Evolutionary conservation across 1,139 yeast species (phyloP).

Genomic region (Hansenula lynferdii): DNA sequence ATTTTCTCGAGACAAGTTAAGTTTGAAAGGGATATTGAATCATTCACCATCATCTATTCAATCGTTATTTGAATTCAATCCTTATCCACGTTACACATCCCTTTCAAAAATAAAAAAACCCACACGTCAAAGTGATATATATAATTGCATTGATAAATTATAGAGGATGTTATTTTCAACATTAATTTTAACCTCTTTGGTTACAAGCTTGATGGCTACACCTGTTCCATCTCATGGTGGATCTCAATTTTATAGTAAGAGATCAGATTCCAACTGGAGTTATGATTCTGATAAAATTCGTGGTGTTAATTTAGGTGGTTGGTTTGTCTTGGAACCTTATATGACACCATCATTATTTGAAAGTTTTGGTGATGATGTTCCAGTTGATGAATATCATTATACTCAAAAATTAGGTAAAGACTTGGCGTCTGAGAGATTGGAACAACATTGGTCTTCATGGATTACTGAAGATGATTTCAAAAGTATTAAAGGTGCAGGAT

Average conservation of each 20-base stretch:
- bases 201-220: no score
- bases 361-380: constrained; percentile 40
- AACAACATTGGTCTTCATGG: constrained; percentile 77
- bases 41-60: no score
- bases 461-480: constrained; percentile 69
- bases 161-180: no score
- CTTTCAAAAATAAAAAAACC: no score
- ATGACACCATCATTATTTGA: constrained; percentile 82
- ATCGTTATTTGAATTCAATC: no score
- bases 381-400: constrained; percentile 84
- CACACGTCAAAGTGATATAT: no score
- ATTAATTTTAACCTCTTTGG: no score
- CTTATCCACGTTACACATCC: no score
- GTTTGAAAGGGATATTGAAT: no score
- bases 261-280: constrained; percentile 10
- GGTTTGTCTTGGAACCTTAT: constrained; percentile 86
- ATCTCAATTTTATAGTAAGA: constrained; percentile 15
- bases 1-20: no score
- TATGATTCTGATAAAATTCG: constrained; percentile 34
- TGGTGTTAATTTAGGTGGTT: constrained; percentile 90
- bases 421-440: constrained; percentile 46
- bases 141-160: no score
- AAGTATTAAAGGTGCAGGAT: constrained; percentile 58
- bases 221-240: constrained; percentile 21
- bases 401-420: constrained; percentile 59